Conservation (phyloP, 2,329 filamentous ascomycete species). For the Beauveria pseudobassiana region DNA sequence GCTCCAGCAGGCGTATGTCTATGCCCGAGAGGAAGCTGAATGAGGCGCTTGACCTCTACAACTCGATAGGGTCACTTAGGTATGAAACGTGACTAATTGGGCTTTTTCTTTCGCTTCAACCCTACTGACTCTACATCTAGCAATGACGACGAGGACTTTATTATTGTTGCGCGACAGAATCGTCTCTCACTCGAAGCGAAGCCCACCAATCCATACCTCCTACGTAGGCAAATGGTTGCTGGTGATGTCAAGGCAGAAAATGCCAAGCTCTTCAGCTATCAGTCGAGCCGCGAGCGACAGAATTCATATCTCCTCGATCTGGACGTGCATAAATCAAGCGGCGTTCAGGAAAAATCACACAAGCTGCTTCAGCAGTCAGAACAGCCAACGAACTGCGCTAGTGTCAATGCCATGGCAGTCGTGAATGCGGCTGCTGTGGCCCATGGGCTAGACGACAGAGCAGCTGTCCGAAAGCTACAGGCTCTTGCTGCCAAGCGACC, state of each 20-base stretch:
- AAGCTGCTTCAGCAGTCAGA: slow-evolving; percentile 27
- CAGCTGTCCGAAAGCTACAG: slow-evolving; percentile 60
- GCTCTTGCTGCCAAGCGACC: slow-evolving; percentile 66
- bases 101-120: too few relatives aligned
- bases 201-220: slow-evolving; percentile 57
- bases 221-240: slow-evolving; percentile 53
- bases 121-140: slow-evolving; percentile 33
- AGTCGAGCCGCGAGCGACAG: slow-evolving; percentile 45
- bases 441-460: slow-evolving; percentile 52
- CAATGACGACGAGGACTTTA: slow-evolving; percentile 59
- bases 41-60: slow-evolving; percentile 57
- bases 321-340: slow-evolving; percentile 58
- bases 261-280: slow-evolving; percentile 66
- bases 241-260: slow-evolving; percentile 44
- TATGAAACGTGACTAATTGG: slow-evolving; percentile 31
- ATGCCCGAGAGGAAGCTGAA: slow-evolving; percentile 53
- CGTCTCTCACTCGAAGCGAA: slow-evolving; percentile 33
- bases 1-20: slow-evolving; percentile 68
- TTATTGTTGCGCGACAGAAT: slow-evolving; percentile 62
- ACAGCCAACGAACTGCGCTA: slow-evolving; percentile 23
- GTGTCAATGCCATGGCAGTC: slow-evolving; percentile 37
- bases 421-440: slow-evolving; percentile 67
- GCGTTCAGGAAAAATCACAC: slow-evolving; percentile 45
- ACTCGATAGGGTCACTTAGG: slow-evolving; percentile 53
- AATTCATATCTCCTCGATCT: slow-evolving; percentile 60